Percentiles rank a stretch among this genome's conserved stretches.
Evolutionary conservation across 176 grass and related monocot species (phyloP).

Genomic region (Triticum turgidum): DNA sequence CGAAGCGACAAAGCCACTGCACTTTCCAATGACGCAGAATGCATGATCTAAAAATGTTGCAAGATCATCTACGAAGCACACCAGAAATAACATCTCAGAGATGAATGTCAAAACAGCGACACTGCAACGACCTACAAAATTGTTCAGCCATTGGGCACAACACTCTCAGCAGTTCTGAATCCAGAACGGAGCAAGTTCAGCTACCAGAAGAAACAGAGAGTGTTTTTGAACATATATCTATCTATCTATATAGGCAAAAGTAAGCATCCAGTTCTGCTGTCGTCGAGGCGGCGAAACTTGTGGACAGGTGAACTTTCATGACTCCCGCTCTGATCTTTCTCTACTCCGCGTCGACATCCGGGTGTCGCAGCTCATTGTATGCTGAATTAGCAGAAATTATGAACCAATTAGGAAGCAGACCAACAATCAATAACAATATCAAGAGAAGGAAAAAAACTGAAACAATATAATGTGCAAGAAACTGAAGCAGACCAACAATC

Average conservation of each 20-base stretch:
- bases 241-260: neutral
- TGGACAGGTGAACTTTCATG: neutral
- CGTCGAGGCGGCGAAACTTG: neutral
- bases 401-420: neutral
- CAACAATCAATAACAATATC: neutral
- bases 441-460: neutral
- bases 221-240: too few species aligned
- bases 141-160: too few species aligned
- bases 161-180: too few species aligned
- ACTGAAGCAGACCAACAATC: too few species aligned
- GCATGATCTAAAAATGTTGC: too few species aligned
- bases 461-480: too few species aligned
- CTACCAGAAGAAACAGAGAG: neutral
- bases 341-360: neutral
- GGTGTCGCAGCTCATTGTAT: neutral
- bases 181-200: neutral
- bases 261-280: neutral
- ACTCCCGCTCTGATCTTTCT: fast-evolving
- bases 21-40: too few species aligned
- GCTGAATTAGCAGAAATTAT: neutral
- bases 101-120: too few species aligned
- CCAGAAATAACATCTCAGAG: too few species aligned
- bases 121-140: too few species aligned
- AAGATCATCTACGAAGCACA: too few species aligned
- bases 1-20: too few species aligned